Percentiles rank a stretch among this genome's conserved stretches.
Evolutionary conservation across 73 alveolate species (phyloP).

Genomic region (Uronychia setigera): DNA sequence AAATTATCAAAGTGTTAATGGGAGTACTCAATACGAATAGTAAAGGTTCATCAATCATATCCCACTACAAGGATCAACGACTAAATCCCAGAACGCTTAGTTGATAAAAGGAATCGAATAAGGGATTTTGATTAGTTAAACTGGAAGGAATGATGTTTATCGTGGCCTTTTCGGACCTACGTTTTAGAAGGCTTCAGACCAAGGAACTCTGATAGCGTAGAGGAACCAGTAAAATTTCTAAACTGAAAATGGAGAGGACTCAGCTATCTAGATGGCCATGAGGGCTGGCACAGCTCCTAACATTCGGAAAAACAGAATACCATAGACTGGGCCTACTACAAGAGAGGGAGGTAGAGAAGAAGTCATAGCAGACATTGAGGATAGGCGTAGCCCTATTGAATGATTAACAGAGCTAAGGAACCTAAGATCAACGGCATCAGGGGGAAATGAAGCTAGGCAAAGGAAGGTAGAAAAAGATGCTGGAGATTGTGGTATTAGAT

Average conservation of each 20-base stretch:
- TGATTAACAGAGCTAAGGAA: background rate
- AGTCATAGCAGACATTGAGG: background rate
- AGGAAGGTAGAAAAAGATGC: background rate
- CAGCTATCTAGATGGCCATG: background rate
- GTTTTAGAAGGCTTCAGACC: background rate
- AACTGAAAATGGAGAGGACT: background rate
- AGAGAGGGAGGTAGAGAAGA: background rate
- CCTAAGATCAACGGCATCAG: background rate
- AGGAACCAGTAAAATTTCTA: background rate
- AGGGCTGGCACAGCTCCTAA: background rate
- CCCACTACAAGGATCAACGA: background rate
- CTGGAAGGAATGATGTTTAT: background rate
- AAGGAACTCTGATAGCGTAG: background rate
- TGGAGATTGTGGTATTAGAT: too few relatives aligned
- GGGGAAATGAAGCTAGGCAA: background rate
- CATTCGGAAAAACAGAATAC: background rate
- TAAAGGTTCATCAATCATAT: background rate
- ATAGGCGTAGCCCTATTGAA: too few relatives aligned
- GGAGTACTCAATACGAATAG: too few relatives aligned
- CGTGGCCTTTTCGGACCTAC: background rate
- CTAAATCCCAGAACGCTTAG: background rate
- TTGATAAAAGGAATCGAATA: background rate
- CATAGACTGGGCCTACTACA: background rate
- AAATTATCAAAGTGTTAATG: too few relatives aligned
- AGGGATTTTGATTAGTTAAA: background rate